Conservation (phyloP, 352 stramenopile species). For the Pythium myriotylum region DNA sequence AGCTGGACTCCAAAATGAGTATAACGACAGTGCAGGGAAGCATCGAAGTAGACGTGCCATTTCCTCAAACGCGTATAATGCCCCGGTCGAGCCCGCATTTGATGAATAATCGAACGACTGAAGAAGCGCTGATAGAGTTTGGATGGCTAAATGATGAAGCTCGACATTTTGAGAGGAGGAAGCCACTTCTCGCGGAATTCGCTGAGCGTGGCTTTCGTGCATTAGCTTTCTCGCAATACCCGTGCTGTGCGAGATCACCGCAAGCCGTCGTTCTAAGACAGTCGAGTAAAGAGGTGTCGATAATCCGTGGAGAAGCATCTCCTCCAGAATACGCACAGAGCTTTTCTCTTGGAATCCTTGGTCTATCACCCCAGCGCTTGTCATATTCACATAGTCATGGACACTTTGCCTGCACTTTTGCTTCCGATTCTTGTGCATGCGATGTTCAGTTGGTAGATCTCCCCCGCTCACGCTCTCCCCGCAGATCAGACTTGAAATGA, state of each 20-base stretch:
- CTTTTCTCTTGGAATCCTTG: slow-evolving; percentile 71
- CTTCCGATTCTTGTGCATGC: slow-evolving; percentile 87
- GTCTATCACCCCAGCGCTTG: slow-evolving; percentile 78
- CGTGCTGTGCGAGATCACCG: slow-evolving; percentile 82
- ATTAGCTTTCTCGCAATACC: slow-evolving; percentile 63
- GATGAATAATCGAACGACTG: slow-evolving; percentile 70
- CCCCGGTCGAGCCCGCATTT: slow-evolving; percentile 20
- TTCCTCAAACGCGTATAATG: slow-evolving; percentile 73
- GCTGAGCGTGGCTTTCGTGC: slow-evolving; percentile 47
- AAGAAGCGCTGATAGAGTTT: slow-evolving; percentile 73
- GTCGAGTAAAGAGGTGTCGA: slow-evolving; percentile 80
- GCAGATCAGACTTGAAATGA: slow-evolving; percentile 80
- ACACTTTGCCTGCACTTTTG: slow-evolving; percentile 83
- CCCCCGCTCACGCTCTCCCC: slow-evolving; percentile 62
- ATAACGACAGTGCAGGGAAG: slow-evolving; percentile 80
- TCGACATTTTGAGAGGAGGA: slow-evolving; percentile 48
- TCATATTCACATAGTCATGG: slow-evolving; percentile 80
- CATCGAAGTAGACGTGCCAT: slow-evolving; percentile 71
- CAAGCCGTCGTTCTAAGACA: slow-evolving; percentile 75
- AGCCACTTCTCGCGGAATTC: slow-evolving; percentile 41
- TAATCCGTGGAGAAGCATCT: slow-evolving; percentile 77
- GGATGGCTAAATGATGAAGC: slow-evolving; percentile 83
- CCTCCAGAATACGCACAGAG: slow-evolving; percentile 74
- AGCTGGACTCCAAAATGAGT: slow-evolving; percentile 84
- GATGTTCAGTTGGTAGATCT: slow-evolving; percentile 81